These are phyloP conservation scores for Lodderomyces orthopsilosis DNA, from an alignment of 1,139 yeast genomes.

Conservation along the genomic window DNA sequence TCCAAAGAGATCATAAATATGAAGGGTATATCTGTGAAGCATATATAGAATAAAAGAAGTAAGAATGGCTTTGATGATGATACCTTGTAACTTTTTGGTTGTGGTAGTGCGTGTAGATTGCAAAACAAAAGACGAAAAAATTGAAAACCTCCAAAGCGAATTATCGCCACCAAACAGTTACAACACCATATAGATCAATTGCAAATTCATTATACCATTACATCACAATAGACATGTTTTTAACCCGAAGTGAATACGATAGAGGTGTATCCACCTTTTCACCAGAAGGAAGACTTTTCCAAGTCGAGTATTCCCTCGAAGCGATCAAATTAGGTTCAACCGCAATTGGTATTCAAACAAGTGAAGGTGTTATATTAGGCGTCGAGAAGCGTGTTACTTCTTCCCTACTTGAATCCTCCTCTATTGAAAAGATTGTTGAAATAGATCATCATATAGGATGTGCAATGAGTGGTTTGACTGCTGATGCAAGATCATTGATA, in stretches of 20 bases:
- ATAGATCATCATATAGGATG: conserved; percentile 94
- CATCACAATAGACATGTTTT: conserved; percentile 60
- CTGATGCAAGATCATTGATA: conserved; percentile 98
- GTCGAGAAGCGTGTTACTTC: conserved; percentile 98
- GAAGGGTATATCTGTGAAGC: not conserved
- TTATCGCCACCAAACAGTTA: conserved; percentile 11
- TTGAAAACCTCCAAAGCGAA: not conserved
- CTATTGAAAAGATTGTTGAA: conserved; percentile 95
- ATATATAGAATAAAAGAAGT: not conserved
- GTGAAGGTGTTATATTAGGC: conserved; percentile 93
- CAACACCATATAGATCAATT: conserved; percentile 1
- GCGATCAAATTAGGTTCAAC: conserved; percentile 97
- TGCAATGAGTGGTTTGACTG: conserved; percentile 98
- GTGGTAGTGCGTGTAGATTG: not conserved
- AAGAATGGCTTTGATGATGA: not conserved
- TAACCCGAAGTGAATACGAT: conserved; percentile 98
- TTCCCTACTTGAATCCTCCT: conserved; percentile 81
- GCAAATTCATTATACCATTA: not conserved
- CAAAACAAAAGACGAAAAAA: not conserved
- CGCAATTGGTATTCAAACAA: conserved; percentile 96
- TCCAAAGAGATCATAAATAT: conserved; percentile 23
- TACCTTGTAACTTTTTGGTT: not conserved
- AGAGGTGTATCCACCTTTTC: conserved; percentile 98
- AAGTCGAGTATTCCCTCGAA: conserved; percentile 96
- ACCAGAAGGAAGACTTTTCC: conserved; percentile 97